Evolutionary conservation across 148 eudicot genomes (phyloP), one percentile per base, ranked within the genome.

Genomic region (Arbutus unedo): DNA sequence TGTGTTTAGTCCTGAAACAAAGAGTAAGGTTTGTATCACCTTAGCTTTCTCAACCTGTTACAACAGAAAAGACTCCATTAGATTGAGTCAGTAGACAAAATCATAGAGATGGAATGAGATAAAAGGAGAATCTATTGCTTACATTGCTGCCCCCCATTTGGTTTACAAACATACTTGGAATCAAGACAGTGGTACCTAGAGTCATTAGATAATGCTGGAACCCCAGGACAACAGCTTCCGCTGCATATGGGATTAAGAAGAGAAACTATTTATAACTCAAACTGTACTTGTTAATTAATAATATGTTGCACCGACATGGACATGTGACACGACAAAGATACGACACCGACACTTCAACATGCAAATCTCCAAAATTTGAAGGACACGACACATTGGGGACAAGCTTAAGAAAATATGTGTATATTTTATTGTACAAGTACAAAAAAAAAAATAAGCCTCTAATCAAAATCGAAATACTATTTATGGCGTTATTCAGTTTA

Each of bases 71-170:
- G 15, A n/a, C 16, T 43, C 16, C 11, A 51, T 9, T 11, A 8
- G 70, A 76, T 41, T 14, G 72, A 56, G 43, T 44, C 45, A 23
- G 11, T 0, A 31, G 59, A 62, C 6, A 4, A 21, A 16, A 25
- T 14, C 21, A 18, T 16, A 68, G 48, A 21, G 53, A 72, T 8
- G 21, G 8, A 38, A 74, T 3, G 23, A 11, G 50, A 59, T 31
- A 21, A 13, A 9, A 49, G 55, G 66, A 56, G 81, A 78, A 18
- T 25, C n/a, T 51, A 23, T 19, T 51, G 7, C 88, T 88, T 91
- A 95, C 98, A 84, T 91, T 80, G 83, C 74, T 82, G 51, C 98
- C 98, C 18, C 96, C 98, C 98, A 95, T 92, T 88, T 88, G 90
- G 62, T 95, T 92, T 41, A 93, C 95, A 70, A 88, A 82, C 54